phyloP scores from a whole-genome alignment of 768 basidiomycete genomes.

The Mycena belliarum region DNA sequence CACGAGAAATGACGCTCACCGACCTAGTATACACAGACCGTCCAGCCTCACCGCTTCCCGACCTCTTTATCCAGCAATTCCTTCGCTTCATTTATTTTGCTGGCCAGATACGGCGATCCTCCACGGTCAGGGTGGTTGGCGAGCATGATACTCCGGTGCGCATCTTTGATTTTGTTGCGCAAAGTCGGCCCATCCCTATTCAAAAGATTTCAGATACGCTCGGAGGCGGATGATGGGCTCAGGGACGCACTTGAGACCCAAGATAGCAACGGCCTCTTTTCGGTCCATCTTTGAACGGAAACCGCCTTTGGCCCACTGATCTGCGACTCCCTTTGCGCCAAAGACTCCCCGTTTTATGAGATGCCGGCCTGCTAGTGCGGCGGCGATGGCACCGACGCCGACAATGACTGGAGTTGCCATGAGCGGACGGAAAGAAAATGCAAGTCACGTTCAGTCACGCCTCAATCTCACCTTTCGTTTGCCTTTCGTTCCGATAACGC shows the following conservation, averaged over 20 bases:
- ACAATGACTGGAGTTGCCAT: conserved; percentile 83
- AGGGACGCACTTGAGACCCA: conserved; percentile 83
- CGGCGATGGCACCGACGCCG: conserved; percentile 76
- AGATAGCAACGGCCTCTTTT: conserved; percentile 86
- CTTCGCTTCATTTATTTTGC: conserved; percentile 99
- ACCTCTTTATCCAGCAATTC: conserved; percentile 86
- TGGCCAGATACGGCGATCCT: conserved; percentile 96
- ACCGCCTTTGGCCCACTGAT: conserved; percentile 91
- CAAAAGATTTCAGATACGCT: neutral
- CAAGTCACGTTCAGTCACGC: neutral
- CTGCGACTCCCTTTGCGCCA: conserved; percentile 60
- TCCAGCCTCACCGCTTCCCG: conserved; percentile 35
- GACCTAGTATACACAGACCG: conserved; percentile 20
- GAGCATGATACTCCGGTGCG: conserved; percentile 95
- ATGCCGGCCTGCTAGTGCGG: conserved; percentile 74
- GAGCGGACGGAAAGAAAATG: neutral
- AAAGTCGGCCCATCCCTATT: conserved; percentile 78
- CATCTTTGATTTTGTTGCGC: conserved; percentile 85
- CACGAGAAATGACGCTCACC: neutral
- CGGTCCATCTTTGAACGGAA: conserved; percentile 97
- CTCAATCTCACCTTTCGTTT: neutral
- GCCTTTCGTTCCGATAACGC: too few species aligned
- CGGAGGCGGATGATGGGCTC: conserved; percentile 8
- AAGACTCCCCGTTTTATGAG: conserved; percentile 64
- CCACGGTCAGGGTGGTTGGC: conserved; percentile 99